A percentile compares a stretch with the other conserved stretches of the same genome.
phyloP scores from a whole-genome alignment of 2,329 filamentous ascomycete genomes.

The Helicocarpus griseus region DNA sequence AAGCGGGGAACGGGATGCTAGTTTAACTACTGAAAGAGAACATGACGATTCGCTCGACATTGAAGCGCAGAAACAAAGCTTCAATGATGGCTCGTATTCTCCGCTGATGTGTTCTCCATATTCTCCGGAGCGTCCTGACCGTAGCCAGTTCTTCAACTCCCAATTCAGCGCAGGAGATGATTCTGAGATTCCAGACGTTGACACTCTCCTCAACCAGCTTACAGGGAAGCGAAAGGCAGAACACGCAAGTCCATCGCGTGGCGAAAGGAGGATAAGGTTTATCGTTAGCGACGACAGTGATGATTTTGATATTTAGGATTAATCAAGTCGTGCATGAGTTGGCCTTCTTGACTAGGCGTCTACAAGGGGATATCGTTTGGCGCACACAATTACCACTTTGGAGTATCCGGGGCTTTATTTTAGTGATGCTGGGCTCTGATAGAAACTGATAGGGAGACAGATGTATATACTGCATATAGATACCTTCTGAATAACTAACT shows the following conservation, averaged over 20 bases:
- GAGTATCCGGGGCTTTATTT: not conserved
- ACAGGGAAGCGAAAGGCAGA: slow-evolving; percentile 9
- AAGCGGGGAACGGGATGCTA: not conserved
- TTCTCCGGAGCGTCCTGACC: not conserved
- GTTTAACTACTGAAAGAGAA: not conserved
- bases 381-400: too few species aligned
- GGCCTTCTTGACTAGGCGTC: too few species aligned
- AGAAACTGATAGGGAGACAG: not conserved
- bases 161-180: slow-evolving; percentile 11
- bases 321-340: not conserved
- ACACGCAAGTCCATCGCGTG: slow-evolving; percentile 10
- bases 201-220: slow-evolving; percentile 13
- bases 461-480: not conserved
- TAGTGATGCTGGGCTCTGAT: not conserved
- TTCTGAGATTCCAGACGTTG: slow-evolving; percentile 21
- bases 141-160: not conserved
- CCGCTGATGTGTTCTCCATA: slow-evolving; percentile 13
- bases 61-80: not conserved
- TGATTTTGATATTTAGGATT: slow-evolving; percentile 11
- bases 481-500: not conserved
- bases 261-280: slow-evolving; percentile 12
- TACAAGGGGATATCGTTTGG: too few species aligned
- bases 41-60: not conserved
- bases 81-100: slow-evolving; percentile 2
- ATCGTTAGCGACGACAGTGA: slow-evolving; percentile 24